Percentiles rank a stretch among this genome's conserved stretches.
Evolutionary conservation across 148 eudicot species (phyloP).

Genomic region (Cornus florida): DNA sequence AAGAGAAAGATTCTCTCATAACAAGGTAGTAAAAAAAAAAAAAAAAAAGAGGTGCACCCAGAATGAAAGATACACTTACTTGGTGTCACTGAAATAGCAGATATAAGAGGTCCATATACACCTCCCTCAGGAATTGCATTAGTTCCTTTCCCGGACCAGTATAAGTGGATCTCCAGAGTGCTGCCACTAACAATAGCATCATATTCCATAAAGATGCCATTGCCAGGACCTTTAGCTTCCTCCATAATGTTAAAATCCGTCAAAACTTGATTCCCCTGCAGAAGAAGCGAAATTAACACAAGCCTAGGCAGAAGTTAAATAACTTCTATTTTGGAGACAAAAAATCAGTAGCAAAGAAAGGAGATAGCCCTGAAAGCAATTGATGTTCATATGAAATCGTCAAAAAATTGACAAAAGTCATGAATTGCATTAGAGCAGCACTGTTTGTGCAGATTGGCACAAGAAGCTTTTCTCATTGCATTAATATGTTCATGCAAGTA

Average conservation of each 20-base stretch:
- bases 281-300: conserved; percentile 11
- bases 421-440: neutral
- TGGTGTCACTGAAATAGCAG: conserved; percentile 84
- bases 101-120: conserved; percentile 86
- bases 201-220: conserved; percentile 36
- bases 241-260: conserved; percentile 63
- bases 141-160: conserved; percentile 93
- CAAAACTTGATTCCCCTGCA: conserved; percentile 52
- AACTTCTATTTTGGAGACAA: too few relatives aligned
- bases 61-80: conserved; percentile 42
- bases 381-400: neutral
- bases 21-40: neutral
- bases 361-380: neutral
- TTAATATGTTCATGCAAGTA: neutral
- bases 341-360: neutral
- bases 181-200: conserved; percentile 54
- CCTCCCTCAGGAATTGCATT: conserved; percentile 65
- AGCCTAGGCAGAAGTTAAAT: too few relatives aligned
- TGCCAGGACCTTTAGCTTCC: conserved; percentile 64
- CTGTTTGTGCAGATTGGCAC: too few relatives aligned
- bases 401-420: neutral
- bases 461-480: too few relatives aligned
- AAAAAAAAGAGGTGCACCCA: neutral
- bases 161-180: conserved; percentile 72
- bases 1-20: conserved; percentile 1